phyloP scores from a whole-genome alignment of 2,329 filamentous ascomycete species.

The Eutypella sp. region DNA sequence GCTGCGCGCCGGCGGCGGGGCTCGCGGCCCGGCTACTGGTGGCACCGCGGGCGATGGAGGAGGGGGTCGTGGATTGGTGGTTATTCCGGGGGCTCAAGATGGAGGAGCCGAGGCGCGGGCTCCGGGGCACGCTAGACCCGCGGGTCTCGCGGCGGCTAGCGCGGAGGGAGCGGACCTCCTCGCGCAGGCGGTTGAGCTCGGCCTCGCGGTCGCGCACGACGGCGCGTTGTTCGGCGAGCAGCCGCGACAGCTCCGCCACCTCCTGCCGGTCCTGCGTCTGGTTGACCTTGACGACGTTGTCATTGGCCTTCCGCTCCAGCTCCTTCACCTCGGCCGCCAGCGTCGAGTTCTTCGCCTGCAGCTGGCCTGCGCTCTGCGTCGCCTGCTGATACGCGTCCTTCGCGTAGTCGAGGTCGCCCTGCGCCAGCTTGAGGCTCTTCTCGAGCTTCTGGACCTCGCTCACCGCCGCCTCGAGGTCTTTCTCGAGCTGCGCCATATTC shows the following conservation, averaged over 20 bases:
- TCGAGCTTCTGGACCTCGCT: conserved; percentile 34
- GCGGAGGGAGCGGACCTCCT: conserved; percentile 44
- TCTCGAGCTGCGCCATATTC: conserved; percentile 36
- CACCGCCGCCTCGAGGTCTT: conserved; percentile 34
- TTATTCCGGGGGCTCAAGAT: conserved; percentile 45
- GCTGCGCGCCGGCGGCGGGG: conserved; percentile 26
- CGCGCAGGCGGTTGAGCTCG: conserved; percentile 42
- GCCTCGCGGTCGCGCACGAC: conserved; percentile 46
- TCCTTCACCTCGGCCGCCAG: conserved; percentile 38
- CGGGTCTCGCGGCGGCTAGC: conserved; percentile 51
- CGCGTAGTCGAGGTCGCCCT: conserved; percentile 51
- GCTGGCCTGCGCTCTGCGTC: conserved; percentile 40
- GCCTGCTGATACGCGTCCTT: conserved; percentile 56
- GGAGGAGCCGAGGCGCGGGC: conserved; percentile 39
- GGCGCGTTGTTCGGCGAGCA: conserved; percentile 36
- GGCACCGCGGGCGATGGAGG: conserved; percentile 20
- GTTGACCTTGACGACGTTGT: conserved; percentile 44
- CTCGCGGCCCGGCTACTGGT: conserved; percentile 47
- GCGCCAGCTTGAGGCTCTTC: conserved; percentile 29
- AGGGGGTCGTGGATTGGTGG: conserved; percentile 10
- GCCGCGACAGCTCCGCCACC: conserved; percentile 28
- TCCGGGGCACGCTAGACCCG: conserved; percentile 52
- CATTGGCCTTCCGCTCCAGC: conserved; percentile 36
- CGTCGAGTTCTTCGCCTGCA: conserved; percentile 41
- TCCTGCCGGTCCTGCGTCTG: conserved; percentile 37